Evolutionary conservation across 371 early-diverging fungal genomes (phyloP).

Genomic region (Batkoa obscura): DNA sequence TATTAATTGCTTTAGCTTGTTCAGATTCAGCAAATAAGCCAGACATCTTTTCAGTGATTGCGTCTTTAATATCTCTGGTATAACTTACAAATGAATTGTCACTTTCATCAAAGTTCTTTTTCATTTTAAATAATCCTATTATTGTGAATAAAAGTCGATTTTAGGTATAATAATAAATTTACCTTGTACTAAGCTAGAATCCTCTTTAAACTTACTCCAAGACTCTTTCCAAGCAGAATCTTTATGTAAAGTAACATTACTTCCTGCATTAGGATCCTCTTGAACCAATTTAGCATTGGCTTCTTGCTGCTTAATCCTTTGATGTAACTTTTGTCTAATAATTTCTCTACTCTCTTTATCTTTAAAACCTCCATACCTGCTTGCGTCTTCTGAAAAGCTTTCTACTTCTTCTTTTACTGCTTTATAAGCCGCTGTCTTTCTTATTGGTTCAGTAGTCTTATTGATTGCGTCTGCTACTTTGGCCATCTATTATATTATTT

Average conservation of each 20-base stretch:
- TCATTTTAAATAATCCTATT: slow-evolving; percentile 47
- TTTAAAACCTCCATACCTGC: slow-evolving; percentile 55
- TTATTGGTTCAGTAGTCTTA: slow-evolving; percentile 51
- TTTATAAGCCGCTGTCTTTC: slow-evolving; percentile 50
- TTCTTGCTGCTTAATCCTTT: not conserved
- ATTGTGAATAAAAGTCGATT: not conserved
- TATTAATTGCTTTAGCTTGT: slow-evolving; percentile 72
- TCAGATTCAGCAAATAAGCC: slow-evolving; percentile 84
- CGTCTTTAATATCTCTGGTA: slow-evolving; percentile 60
- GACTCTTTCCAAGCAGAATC: slow-evolving; percentile 78
- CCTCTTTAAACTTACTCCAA: slow-evolving; percentile 84
- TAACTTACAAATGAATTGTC: slow-evolving; percentile 73
- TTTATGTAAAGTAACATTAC: slow-evolving; percentile 73
- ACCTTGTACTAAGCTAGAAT: slow-evolving; percentile 68
- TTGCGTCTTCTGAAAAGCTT: slow-evolving; percentile 50
- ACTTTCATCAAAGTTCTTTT: slow-evolving; percentile 68
- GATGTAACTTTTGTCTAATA: slow-evolving; percentile 1
- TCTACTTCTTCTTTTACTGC: slow-evolving; percentile 46
- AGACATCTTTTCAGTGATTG: slow-evolving; percentile 48
- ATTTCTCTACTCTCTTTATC: slow-evolving; percentile 48
- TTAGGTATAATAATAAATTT: slow-evolving; percentile 3
- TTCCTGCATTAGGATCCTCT: slow-evolving; percentile 55
- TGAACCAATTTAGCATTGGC: slow-evolving; percentile 12
- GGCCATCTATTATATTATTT: not conserved
- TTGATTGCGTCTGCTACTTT: slow-evolving; percentile 23